Percentiles rank a stretch among this genome's conserved stretches.
Conservation (phyloP, 345 rosid species). For the Camelina hispida region DNA sequence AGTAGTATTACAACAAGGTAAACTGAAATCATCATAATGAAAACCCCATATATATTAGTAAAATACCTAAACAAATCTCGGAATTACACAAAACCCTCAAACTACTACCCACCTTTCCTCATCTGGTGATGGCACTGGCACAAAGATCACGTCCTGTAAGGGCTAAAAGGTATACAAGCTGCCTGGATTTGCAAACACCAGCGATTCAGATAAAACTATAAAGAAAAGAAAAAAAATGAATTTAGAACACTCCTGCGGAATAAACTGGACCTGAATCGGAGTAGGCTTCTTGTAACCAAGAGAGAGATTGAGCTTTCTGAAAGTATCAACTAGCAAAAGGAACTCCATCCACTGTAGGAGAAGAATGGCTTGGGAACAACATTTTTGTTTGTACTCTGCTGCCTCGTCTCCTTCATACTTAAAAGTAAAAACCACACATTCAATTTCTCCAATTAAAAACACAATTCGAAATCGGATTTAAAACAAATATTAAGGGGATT, state of each 20-base stretch:
- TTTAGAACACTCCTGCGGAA: background rate
- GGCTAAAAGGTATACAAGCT: constrained; percentile 87
- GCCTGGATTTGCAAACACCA: constrained; percentile 57
- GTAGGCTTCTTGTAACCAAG: constrained; percentile 93
- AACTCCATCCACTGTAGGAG: constrained; percentile 65
- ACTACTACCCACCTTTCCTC: constrained; percentile 76
- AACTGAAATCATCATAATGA: constrained; percentile 19
- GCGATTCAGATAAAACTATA: constrained; percentile 12
- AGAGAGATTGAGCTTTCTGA: constrained; percentile 88
- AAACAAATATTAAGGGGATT: background rate
- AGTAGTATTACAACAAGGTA: constrained; percentile 29
- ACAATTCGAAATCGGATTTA: background rate
- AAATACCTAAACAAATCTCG: constrained; percentile 1
- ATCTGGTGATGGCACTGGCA: constrained; percentile 98
- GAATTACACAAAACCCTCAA: background rate
- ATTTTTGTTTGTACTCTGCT: constrained; percentile 46
- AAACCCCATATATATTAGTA: background rate
- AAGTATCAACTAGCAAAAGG: constrained; percentile 85
- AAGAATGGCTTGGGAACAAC: constrained; percentile 65
- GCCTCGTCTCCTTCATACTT: constrained; percentile 65
- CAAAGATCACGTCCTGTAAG: constrained; percentile 94
- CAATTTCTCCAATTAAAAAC: background rate
- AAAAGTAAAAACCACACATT: background rate
- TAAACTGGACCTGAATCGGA: constrained; percentile 79
- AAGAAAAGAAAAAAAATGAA: background rate